A percentile compares a stretch with the other conserved stretches of the same genome.
These are phyloP conservation scores for Fragilaria radians DNA, from an alignment of 108 stramenopile species.

Conservation along the genomic window DNA sequence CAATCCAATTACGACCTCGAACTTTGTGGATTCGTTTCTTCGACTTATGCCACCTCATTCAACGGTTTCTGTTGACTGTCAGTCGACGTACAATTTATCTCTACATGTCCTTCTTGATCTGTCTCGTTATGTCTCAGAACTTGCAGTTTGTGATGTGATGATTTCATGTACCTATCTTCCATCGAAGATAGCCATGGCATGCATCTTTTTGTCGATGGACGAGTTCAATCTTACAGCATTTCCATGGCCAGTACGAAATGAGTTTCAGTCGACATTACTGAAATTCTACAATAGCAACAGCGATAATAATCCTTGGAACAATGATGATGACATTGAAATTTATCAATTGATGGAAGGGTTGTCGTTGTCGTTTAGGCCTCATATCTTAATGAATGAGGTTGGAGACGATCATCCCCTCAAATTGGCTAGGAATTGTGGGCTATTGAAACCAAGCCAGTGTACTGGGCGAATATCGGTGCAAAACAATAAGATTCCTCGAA, in stretches of 20 bases:
- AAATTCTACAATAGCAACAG: background rate
- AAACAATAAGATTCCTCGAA: background rate
- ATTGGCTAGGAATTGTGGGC: conserved; percentile 37
- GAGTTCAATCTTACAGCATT: conserved; percentile 18
- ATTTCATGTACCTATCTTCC: conserved; percentile 37
- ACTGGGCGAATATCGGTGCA: too few species aligned
- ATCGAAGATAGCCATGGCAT: conserved; percentile 62
- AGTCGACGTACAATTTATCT: conserved; percentile 29
- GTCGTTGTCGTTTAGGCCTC: conserved; percentile 32
- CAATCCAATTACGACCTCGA: conserved; percentile 58
- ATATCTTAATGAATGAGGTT: conserved; percentile 38
- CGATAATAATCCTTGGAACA: background rate
- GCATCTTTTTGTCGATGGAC: conserved; percentile 66
- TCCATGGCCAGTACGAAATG: background rate
- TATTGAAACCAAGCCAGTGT: conserved; percentile 41
- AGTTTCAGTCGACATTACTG: background rate
- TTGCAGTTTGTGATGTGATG: conserved; percentile 62
- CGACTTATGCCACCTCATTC: conserved; percentile 22
- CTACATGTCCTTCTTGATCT: conserved; percentile 53
- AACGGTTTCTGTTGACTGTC: conserved; percentile 2
- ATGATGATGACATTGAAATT: conserved; percentile 13
- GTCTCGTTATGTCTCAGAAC: conserved; percentile 63
- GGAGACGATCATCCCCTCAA: conserved; percentile 32
- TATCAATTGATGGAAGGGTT: conserved; percentile 19
- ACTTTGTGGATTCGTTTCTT: conserved; percentile 30